These are phyloP conservation scores for Penicillium griseofulvum DNA, from an alignment of 2,329 filamentous ascomycete genomes.

Conservation along the genomic window DNA sequence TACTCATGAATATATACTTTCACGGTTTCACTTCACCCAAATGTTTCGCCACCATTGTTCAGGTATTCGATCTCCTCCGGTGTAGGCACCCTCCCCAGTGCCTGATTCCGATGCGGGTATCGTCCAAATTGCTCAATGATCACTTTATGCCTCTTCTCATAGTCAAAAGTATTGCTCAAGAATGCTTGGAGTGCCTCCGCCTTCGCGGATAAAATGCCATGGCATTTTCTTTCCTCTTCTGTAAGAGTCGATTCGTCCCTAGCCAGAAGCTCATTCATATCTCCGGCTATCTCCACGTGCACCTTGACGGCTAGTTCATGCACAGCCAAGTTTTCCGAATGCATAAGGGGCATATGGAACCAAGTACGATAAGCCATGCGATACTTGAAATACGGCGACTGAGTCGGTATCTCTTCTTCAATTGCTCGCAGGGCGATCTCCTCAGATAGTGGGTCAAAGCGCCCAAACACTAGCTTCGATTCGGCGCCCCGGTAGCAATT, in stretches of 20 bases:
- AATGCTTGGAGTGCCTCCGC: constrained; percentile 10
- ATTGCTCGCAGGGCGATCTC: constrained; percentile 44
- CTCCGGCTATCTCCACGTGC: constrained; percentile 17
- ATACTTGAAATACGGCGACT: constrained; percentile 34
- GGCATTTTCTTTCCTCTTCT: constrained; percentile 18
- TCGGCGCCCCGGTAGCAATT: constrained; percentile 58
- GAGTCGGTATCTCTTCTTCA: constrained; percentile 29
- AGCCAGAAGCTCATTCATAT: constrained; percentile 15
- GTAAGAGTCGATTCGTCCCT: constrained; percentile 8
- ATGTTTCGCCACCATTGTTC: constrained; percentile 24
- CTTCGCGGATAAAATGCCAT: constrained; percentile 8
- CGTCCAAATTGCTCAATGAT: constrained; percentile 27
- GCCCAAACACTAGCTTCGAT: constrained; percentile 48
- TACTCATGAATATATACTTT: background rate
- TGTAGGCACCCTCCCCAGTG: constrained; percentile 20
- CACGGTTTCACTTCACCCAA: background rate
- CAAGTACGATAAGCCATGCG: constrained; percentile 48
- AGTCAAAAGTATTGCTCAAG: constrained; percentile 13
- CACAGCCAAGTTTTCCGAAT: constrained; percentile 41
- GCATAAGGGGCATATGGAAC: constrained; percentile 61
- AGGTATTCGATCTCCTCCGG: constrained; percentile 23
- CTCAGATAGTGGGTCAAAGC: constrained; percentile 57
- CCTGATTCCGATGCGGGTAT: constrained; percentile 26
- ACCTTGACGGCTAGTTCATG: constrained; percentile 18
- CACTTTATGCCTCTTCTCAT: constrained; percentile 22